Base-by-base conservation (phyloP, 1,284 basidiomycete species). In the Sanghuangporus sanghuang region DNA sequence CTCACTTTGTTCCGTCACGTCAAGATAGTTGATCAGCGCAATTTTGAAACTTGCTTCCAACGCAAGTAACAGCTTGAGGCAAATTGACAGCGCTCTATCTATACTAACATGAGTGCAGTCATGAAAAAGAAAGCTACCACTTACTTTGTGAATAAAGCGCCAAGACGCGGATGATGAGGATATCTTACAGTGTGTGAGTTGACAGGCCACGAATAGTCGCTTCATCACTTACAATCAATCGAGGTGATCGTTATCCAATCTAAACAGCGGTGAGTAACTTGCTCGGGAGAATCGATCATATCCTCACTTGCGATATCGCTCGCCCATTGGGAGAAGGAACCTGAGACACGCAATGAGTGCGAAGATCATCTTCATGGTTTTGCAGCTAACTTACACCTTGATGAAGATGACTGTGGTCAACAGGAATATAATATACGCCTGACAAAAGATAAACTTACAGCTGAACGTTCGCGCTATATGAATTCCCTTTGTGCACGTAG, bases 101-200 rank as follows among this genome's bases (percentile, higher is more conserved):
- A 27, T 8, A 23, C 23, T 16, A 8, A 8, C 3, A 23, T 23
- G 11, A 44, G 23, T 7, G 16, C 7, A 14, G 16, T 57, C 23
- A 23, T 12, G 32, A 3, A 46, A n/a, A 18, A 7, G 21, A 32
- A 32, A 32, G 7, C 9, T 42, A 5, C 23, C 42, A 1, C 57
- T 35, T 35, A 59, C 57, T 27, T 32, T 59, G 44, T 6, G 27
- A n/a, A n/a, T 38, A 59, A 16, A 59, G 57, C 27, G 57, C 57
- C 32, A 59, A 46, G 14, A 59, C 57, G 9, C 57, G 57, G 32
- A 59, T 27, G 23, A 59, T 59, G 7, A 59, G 44, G 35, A 59
- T 59, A 35, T 59, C 57, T 59, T 57, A 14, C 8, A 16, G 9
- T n/a, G 11, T 46, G 44, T 46, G 44, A 46, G 44, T 9, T 12